Conservation (phyloP, 129 eudicot genomes). For the Flaveria brownii region DNA sequence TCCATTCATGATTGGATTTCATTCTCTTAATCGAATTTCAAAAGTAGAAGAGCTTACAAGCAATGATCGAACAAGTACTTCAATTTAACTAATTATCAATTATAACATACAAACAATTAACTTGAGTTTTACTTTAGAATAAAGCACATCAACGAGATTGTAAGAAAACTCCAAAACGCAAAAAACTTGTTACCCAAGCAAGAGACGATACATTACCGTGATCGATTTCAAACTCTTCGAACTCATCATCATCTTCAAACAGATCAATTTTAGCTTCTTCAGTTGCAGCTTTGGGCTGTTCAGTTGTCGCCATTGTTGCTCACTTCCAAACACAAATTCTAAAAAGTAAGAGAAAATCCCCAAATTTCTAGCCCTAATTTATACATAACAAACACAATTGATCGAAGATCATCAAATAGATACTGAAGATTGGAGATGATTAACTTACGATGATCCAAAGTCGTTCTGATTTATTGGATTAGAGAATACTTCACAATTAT, state of each 20-base stretch:
- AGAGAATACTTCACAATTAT: background rate
- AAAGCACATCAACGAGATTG: background rate
- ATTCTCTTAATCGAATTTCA: background rate
- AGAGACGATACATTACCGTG: slow-evolving; percentile 45
- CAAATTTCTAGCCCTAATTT: slow-evolving; percentile 27
- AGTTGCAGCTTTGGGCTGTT: slow-evolving; percentile 50
- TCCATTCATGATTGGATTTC: background rate
- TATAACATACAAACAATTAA: background rate
- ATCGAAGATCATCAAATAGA: background rate
- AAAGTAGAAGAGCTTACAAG: background rate
- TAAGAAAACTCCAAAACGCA: background rate
- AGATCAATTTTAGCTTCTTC: slow-evolving; percentile 83
- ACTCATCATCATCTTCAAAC: slow-evolving; percentile 87
- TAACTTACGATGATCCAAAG: slow-evolving; percentile 30
- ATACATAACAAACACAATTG: background rate
- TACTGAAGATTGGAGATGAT: background rate
- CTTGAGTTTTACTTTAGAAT: slow-evolving; percentile 1
- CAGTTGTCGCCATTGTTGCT: slow-evolving; percentile 53
- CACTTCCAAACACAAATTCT: background rate
- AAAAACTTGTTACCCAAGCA: slow-evolving; percentile 18
- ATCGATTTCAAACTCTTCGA: slow-evolving; percentile 77
- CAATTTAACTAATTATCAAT: background rate
- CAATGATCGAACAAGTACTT: background rate
- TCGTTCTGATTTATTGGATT: slow-evolving; percentile 13
- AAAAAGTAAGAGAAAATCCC: slow-evolving; percentile 12